These are phyloP conservation scores for Spathaspora sp. DNA, from an alignment of 805 yeast genomes.

Conservation along the genomic window DNA sequence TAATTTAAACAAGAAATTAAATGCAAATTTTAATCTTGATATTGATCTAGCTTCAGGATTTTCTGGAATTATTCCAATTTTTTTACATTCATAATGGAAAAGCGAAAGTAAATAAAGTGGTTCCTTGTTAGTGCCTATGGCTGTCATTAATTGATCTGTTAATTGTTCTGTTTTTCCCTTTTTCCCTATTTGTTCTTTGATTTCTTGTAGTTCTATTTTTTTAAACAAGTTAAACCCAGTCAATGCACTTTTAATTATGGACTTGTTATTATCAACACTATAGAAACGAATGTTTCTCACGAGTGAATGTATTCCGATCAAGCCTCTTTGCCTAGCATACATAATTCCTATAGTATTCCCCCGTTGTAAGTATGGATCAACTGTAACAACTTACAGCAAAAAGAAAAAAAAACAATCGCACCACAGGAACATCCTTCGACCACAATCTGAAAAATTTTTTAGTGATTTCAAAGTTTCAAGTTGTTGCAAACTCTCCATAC, in stretches of 20 bases:
- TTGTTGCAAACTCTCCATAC: not conserved
- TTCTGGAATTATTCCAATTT: slow-evolving; percentile 21
- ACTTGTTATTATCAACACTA: not conserved
- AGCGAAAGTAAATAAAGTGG: slow-evolving; percentile 25
- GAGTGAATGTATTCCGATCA: not conserved
- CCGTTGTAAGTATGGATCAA: not conserved
- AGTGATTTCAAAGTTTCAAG: not conserved
- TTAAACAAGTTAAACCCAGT: not conserved
- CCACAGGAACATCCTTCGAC: not conserved
- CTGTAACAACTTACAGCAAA: not conserved
- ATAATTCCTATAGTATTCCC: not conserved
- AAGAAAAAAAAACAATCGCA: not conserved
- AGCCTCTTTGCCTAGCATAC: not conserved
- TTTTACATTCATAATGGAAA: slow-evolving; percentile 29
- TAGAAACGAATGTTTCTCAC: not conserved
- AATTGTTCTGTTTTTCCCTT: slow-evolving; percentile 10
- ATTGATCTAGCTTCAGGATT: slow-evolving; percentile 9
- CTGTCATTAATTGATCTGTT: slow-evolving; percentile 19
- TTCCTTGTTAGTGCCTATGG: slow-evolving; percentile 23
- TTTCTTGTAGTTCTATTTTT: not conserved
- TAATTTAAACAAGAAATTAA: slow-evolving; percentile 16
- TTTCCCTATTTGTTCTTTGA: not conserved
- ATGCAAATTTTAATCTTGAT: slow-evolving; percentile 15
- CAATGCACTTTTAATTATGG: not conserved
- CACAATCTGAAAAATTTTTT: not conserved